Evolutionary conservation across 495 filamentous ascomycete species (phyloP), one percentile per base, ranked within the genome.

Genomic region (Daldinia grandis): DNA sequence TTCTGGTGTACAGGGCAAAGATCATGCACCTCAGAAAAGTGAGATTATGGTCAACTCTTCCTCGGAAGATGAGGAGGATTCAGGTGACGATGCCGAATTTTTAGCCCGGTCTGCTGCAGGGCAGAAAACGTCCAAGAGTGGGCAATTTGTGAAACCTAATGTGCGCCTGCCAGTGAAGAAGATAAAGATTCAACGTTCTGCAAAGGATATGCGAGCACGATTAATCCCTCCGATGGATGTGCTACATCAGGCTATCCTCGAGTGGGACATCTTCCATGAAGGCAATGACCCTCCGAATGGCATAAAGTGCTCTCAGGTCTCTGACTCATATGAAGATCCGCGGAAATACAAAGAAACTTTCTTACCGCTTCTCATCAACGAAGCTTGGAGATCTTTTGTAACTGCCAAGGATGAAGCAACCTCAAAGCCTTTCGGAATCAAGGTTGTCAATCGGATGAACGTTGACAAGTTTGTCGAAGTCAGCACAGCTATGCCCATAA

Each of bases 381-480:
- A 99, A 78, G 95, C 94, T 54, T 99, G 95, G 95, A 92, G 97
- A 77, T 90, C 92, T 1, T 95, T 99, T 72, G 88, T 97, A 33
- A 92, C 92, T 51, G 88, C 91, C 3, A 93, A 92, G 74, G 94
- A 99, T 73, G 96, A 99, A 78, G 87, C 87, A 14, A 89, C 82
- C 25, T 90, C 89, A 74, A 92, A 89, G 63, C 84, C 90, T 0
- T 92, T 95, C 66, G 92, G 93, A 57, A 87, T 98, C 74, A 96
- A 93, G 61, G 81, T 98, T 10, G 86, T 91, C 50, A 95, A 90
- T 70, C 91, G 95, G 44, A 87, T 95, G 76, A 93, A 89, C 37
- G 93, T 98, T 8, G 96, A 99, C 79, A 89, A 90, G 24, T 97
- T 97, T 75, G 87, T 97, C 66, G 96, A 99, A 80, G 88, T 99